Evolutionary conservation across 352 stramenopile genomes (phyloP), one percentile per base, ranked within the genome.

Genomic region (Phytopythium litorale): DNA sequence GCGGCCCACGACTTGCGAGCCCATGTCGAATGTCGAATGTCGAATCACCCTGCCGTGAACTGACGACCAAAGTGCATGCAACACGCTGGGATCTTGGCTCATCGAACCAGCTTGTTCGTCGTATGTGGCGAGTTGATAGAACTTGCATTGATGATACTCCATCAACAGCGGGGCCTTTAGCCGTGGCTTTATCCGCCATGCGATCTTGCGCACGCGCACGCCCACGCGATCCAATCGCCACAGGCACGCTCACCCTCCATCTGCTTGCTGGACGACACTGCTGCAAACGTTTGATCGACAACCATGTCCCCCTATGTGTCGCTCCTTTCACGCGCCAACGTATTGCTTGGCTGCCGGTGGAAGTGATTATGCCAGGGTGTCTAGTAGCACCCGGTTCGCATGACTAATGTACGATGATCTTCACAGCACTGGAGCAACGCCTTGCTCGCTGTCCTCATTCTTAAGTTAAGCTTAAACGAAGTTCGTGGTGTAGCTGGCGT

Each of bases 401-500:
- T 28, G 25, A 3, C 25, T 28, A 28, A 28, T 3, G 25, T 28
- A 28, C 25, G 25, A 1, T 28, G 18, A 51, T 30, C 5, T 28
- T 11, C n/a, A 51, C 6, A 51, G 19, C 6, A 43, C 38, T 43
- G 38, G 4, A 19, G 45, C 23, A 30, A 6, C 45, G 8, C 19
- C 5, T 54, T 35, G 23, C 6, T 33, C 21, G 19, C 21, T 55
- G 46, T 55, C 9, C 32, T 18, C n/a, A 32, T 21, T 28, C 11
- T 32, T 52, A 28, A 28, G 12, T n/a, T 38, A 55, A 38, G 25
- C 25, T 56, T 71, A 78, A 62, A 80, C 74, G 70, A 78, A 72
- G 57, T 78, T 82, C 19, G 45, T 78, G 53, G 56, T 78, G 54
- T 78, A 71, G 13, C 66, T 65, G 8, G 71, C 54, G 56, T 64